Evolutionary conservation across 306 rosid genomes (phyloP).

Genomic region (Coriaria nepalensis): DNA sequence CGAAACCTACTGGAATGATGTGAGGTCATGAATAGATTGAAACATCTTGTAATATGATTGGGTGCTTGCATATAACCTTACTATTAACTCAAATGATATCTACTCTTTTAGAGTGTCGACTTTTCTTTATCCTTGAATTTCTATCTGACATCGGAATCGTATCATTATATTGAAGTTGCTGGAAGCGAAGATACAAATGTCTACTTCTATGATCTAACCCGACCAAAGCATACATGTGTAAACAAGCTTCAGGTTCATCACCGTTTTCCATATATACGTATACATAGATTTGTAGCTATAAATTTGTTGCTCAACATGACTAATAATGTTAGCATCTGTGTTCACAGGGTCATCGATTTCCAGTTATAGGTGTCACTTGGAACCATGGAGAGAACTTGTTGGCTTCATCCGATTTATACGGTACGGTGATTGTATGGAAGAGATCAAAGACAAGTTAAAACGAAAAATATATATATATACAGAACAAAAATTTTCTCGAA

Average conservation of each 20-base stretch:
- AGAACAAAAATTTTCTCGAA: background rate
- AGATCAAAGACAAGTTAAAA: conserved; percentile 57
- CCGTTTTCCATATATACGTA: conserved; percentile 1
- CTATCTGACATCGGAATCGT: conserved; percentile 18
- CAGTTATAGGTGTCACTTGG: conserved; percentile 84
- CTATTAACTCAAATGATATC: too few relatives aligned
- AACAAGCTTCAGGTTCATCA: conserved; percentile 83
- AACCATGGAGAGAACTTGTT: conserved; percentile 84
- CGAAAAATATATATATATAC: conserved; percentile 1
- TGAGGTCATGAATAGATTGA: too few relatives aligned
- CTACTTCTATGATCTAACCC: conserved; percentile 87
- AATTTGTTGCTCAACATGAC: conserved; percentile 16
- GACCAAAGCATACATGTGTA: conserved; percentile 85
- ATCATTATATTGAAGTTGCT: conserved; percentile 41
- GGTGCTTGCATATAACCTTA: too few relatives aligned
- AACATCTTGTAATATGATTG: too few relatives aligned
- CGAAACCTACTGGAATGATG: too few relatives aligned
- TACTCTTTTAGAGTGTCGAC: too few relatives aligned
- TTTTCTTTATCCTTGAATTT: background rate
- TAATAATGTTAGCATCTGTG: background rate
- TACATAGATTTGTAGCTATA: background rate
- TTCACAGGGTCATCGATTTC: conserved; percentile 90
- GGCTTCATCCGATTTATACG: conserved; percentile 89
- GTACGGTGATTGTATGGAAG: conserved; percentile 92
- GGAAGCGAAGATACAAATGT: conserved; percentile 99